Evolutionary conservation across 345 rosid genomes (phyloP).

Genomic region (Erodium maritimum): DNA sequence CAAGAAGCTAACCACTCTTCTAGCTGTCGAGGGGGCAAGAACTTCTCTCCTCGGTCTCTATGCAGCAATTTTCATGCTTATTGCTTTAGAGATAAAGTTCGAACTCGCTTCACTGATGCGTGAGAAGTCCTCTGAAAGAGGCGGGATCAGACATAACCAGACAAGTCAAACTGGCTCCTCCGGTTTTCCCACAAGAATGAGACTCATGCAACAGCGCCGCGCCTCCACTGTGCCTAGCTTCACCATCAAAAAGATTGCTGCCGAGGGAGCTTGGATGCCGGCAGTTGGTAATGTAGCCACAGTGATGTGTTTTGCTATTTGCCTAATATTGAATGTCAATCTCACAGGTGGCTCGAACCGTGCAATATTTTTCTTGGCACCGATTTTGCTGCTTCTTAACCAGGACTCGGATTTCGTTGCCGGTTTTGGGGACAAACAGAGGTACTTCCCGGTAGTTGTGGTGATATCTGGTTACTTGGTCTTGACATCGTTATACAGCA

Average conservation of each 20-base stretch:
- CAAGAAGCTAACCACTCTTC: conserved; percentile 54
- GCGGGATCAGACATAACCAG: conserved; percentile 47
- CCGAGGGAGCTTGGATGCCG: conserved; percentile 99
- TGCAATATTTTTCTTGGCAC: conserved; percentile 94
- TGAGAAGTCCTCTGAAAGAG: conserved; percentile 71
- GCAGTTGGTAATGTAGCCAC: conserved; percentile 93
- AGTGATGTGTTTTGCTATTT: conserved; percentile 86
- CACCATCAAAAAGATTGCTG: conserved; percentile 79
- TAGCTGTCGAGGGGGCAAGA: conserved; percentile 98
- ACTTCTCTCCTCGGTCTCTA: conserved; percentile 95
- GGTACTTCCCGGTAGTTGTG: conserved; percentile 84
- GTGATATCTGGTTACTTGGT: conserved; percentile 70
- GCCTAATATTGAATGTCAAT: conserved; percentile 75
- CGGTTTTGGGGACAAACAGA: conserved; percentile 94
- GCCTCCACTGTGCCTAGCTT: conserved; percentile 54
- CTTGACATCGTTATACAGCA: conserved; percentile 48
- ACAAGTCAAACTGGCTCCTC: conserved; percentile 45
- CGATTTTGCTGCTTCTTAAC: conserved; percentile 85
- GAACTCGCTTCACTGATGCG: conserved; percentile 89
- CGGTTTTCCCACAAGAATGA: conserved; percentile 56
- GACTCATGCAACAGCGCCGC: conserved; percentile 92
- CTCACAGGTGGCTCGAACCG: conserved; percentile 85
- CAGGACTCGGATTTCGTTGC: conserved; percentile 96
- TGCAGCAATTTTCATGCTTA: conserved; percentile 94
- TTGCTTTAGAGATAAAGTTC: conserved; percentile 83